Percentiles rank a stretch among this genome's conserved stretches.
Conservation (phyloP, 257 asterid species). For the Nicotiana otophora region DNA sequence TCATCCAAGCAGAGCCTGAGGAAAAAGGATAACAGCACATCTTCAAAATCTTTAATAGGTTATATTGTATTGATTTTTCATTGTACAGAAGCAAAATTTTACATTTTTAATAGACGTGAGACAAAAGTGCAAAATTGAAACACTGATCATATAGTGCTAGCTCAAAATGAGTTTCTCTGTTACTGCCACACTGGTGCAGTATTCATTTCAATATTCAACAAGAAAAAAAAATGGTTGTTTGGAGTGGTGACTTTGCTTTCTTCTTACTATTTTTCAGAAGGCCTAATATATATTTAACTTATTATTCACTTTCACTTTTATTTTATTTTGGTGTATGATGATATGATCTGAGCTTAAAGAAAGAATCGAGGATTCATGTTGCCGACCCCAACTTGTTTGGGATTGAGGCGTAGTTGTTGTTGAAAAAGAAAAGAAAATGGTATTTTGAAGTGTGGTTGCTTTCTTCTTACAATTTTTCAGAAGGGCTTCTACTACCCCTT, state of each 20-base stretch:
- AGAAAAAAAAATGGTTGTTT: neutral
- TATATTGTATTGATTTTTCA: neutral
- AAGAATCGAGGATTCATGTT: too few relatives aligned
- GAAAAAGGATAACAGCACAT: neutral
- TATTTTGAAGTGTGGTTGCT: neutral
- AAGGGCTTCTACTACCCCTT: neutral
- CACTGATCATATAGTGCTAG: neutral
- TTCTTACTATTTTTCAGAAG: neutral
- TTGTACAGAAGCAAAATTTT: neutral
- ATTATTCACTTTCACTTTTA: too few relatives aligned
- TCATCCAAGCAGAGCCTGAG: slow-evolving; percentile 85
- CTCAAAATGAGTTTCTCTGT: neutral
- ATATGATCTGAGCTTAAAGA: too few relatives aligned
- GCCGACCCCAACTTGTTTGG: too few relatives aligned
- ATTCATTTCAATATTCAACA: neutral
- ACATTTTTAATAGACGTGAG: neutral
- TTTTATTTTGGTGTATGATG: too few relatives aligned
- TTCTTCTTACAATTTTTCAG: neutral
- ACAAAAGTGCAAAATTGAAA: neutral
- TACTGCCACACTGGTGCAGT: neutral
- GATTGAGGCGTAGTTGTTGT: too few relatives aligned
- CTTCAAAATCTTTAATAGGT: neutral
- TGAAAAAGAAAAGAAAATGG: neutral
- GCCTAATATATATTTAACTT: neutral
- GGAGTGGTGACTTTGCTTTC: neutral